These are phyloP conservation scores for Ottelia alismoides DNA, from an alignment of 106 monocot genomes.

Conservation along the genomic window DNA sequence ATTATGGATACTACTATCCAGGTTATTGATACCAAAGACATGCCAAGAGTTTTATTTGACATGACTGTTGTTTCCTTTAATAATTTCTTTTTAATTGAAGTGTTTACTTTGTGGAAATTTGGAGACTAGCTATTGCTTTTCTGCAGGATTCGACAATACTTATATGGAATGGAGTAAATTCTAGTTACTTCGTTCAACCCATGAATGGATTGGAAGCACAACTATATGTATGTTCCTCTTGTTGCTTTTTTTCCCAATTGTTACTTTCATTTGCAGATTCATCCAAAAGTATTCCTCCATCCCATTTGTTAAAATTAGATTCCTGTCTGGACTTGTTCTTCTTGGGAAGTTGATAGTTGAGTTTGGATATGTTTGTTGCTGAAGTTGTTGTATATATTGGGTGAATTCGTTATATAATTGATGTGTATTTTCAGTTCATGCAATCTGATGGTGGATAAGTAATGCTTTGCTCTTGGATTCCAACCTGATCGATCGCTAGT, in stretches of 20 bases:
- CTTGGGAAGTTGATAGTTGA: neutral
- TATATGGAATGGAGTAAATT: constrained; percentile 39
- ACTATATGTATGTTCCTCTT: constrained; percentile 34
- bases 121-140: neutral
- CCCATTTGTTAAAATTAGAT: no score
- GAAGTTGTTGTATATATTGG: neutral
- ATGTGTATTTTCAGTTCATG: constrained; percentile 35
- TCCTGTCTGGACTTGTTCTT: no score
- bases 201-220: constrained; percentile 34
- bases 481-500: constrained; percentile 33
- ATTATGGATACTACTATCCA: constrained; percentile 78
- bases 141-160: constrained; percentile 18
- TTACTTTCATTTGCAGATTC: no score
- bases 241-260: neutral
- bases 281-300: no score
- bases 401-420: neutral
- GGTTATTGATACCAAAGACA: no score
- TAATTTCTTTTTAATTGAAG: neutral
- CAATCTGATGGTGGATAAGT: constrained; percentile 50
- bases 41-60: no score
- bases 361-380: no score
- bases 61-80: no score
- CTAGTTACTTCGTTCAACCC: constrained; percentile 23
- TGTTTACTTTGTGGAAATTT: neutral
- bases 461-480: constrained; percentile 33